These are phyloP conservation scores for Myrica gale DNA, from an alignment of 306 rosid species.

Conservation along the genomic window DNA sequence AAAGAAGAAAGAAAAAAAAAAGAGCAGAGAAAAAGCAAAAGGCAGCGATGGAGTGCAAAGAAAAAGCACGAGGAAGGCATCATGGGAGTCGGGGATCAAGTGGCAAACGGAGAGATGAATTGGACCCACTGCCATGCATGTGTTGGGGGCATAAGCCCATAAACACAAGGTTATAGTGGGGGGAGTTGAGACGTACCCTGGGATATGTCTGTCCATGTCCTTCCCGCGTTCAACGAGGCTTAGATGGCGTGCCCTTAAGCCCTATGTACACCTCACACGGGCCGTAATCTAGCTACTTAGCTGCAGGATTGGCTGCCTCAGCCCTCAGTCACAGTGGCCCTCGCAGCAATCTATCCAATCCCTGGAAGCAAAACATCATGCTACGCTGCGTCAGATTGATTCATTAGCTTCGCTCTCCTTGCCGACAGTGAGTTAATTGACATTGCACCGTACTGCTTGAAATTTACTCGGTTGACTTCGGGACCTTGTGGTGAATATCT, in stretches of 20 bases:
- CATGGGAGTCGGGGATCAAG: slow-evolving; percentile 19
- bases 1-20: no score
- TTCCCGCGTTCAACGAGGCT: slow-evolving; percentile 25
- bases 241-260: slow-evolving; percentile 20
- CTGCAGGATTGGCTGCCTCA: no score
- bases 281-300: no score
- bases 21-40: no score
- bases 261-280: background rate
- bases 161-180: background rate
- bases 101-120: background rate
- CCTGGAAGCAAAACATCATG: background rate
- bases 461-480: no score
- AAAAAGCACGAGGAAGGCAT: slow-evolving; percentile 20
- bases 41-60: slow-evolving; percentile 1
- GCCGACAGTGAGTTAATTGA: no score
- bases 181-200: slow-evolving; percentile 1
- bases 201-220: slow-evolving; percentile 24
- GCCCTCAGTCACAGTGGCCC: background rate
- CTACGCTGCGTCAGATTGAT: background rate
- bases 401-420: no score
- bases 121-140: background rate
- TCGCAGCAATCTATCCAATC: background rate
- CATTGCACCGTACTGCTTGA: background rate
- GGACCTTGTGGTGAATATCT: background rate
- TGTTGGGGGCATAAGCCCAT: background rate